Evolutionary conservation across 345 rosid genomes (phyloP).

Genomic region (Zanthoxylum bungeanum): DNA sequence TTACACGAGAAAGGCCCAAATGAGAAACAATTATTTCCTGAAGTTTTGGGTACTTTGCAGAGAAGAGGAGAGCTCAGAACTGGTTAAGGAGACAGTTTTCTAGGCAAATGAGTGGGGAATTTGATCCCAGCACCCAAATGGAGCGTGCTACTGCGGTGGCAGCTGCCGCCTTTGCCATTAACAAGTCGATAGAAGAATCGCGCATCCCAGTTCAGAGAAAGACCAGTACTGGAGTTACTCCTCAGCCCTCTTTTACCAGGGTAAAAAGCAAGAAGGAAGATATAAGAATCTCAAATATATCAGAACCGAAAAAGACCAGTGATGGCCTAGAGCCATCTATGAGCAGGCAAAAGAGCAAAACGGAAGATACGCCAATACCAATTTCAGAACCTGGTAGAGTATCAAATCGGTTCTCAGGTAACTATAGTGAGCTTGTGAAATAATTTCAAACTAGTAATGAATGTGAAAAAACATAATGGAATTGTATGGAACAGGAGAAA

Average conservation of each 20-base stretch:
- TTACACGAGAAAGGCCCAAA: not conserved
- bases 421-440: conserved; percentile 1
- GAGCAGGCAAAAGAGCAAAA: conserved; percentile 29
- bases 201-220: conserved; percentile 14
- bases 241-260: conserved; percentile 15
- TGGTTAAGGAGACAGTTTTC: conserved; percentile 44
- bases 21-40: too few relatives aligned
- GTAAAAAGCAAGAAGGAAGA: conserved; percentile 32
- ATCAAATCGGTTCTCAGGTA: conserved; percentile 24
- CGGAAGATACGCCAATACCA: conserved; percentile 10
- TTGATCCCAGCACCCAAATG: conserved; percentile 5
- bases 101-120: conserved; percentile 30
- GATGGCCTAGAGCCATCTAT: conserved; percentile 18
- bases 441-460: not conserved
- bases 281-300: not conserved
- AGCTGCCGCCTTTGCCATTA: conserved; percentile 46
- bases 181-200: conserved; percentile 13
- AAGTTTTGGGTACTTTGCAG: conserved; percentile 30
- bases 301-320: not conserved
- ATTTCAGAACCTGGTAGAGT: conserved; percentile 8
- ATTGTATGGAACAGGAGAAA: conserved; percentile 16
- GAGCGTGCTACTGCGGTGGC: conserved; percentile 44
- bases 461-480: not conserved
- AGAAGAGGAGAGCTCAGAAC: conserved; percentile 33
- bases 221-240: not conserved